phyloP scores from a whole-genome alignment of 352 stramenopile species.

The Globisporangium irregulare region DNA sequence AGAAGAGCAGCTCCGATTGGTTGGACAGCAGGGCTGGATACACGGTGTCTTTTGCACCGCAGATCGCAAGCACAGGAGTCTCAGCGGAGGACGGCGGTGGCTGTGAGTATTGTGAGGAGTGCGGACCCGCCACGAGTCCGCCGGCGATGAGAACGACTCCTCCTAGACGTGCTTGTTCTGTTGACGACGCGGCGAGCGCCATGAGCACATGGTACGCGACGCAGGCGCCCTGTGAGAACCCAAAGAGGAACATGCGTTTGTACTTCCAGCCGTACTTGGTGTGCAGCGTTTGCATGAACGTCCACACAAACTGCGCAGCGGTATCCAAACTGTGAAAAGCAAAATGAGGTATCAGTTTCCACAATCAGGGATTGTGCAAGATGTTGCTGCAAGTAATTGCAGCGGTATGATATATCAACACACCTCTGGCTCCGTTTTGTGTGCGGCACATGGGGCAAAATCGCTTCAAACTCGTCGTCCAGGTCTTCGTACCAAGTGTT shows the following conservation, averaged over 20 bases:
- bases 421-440: slow-evolving; percentile 38
- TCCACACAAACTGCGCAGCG: slow-evolving; percentile 36
- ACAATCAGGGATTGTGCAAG: too few species aligned
- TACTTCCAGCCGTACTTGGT: slow-evolving; percentile 45
- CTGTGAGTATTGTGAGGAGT: slow-evolving; percentile 15
- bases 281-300: slow-evolving; percentile 46
- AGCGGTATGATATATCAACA: too few species aligned
- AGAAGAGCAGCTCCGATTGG: slow-evolving; percentile 29
- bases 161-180: slow-evolving; percentile 27
- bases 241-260: slow-evolving; percentile 59
- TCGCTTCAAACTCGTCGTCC: slow-evolving; percentile 45
- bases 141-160: slow-evolving; percentile 54
- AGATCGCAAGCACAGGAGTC: slow-evolving; percentile 49
- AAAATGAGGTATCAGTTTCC: too few species aligned
- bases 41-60: slow-evolving; percentile 30
- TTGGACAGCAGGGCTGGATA: slow-evolving; percentile 37
- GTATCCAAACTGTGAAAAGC: slow-evolving; percentile 28
- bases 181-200: slow-evolving; percentile 18
- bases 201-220: slow-evolving; percentile 57
- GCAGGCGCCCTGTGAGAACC: slow-evolving; percentile 62
- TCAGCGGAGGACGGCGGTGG: slow-evolving; percentile 14
- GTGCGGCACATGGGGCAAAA: slow-evolving; percentile 35
- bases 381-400: too few species aligned
- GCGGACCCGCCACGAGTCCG: slow-evolving; percentile 33
- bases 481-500: slow-evolving; percentile 57